Conservation (phyloP, 1,284 basidiomycete genomes). For the Sanghuangporus baumii region DNA sequence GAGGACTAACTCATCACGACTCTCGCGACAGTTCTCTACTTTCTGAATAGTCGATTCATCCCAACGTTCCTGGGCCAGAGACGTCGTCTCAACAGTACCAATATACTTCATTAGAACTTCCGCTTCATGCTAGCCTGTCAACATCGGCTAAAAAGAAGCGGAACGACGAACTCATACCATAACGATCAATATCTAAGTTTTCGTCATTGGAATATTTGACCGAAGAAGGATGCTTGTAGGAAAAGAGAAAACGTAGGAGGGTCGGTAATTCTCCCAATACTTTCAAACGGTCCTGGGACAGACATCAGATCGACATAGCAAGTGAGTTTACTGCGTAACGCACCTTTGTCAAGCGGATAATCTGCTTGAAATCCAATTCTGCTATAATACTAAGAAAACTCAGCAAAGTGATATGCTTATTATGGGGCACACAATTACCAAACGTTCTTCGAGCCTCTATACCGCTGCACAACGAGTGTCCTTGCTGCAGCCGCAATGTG, state of each 20-base stretch:
- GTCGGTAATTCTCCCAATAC: slow-evolving; percentile 10
- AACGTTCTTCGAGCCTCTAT: neutral
- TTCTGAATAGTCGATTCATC: slow-evolving; percentile 6
- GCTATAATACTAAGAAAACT: neutral
- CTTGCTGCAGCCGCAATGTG: neutral
- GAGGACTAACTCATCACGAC: slow-evolving; percentile 11
- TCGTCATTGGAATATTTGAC: neutral
- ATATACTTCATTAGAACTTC: slow-evolving; percentile 9
- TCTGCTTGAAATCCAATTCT: slow-evolving; percentile 4
- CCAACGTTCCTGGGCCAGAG: neutral
- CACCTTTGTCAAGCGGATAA: slow-evolving; percentile 11
- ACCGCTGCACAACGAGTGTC: neutral
- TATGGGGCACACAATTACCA: neutral
- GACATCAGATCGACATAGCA: neutral
- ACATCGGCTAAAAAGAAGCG: neutral
- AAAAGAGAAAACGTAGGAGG: slow-evolving; percentile 11
- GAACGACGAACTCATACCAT: neutral
- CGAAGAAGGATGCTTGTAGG: neutral
- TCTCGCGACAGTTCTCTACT: slow-evolving; percentile 6
- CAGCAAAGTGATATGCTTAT: neutral
- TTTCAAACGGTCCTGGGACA: slow-evolving; percentile 8
- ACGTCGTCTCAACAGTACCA: neutral
- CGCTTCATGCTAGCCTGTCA: neutral
- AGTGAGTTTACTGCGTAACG: neutral
- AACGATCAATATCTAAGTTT: neutral